Conservation (phyloP, 345 rosid genomes). For the rapeseed (Brassica napus) region DNA sequence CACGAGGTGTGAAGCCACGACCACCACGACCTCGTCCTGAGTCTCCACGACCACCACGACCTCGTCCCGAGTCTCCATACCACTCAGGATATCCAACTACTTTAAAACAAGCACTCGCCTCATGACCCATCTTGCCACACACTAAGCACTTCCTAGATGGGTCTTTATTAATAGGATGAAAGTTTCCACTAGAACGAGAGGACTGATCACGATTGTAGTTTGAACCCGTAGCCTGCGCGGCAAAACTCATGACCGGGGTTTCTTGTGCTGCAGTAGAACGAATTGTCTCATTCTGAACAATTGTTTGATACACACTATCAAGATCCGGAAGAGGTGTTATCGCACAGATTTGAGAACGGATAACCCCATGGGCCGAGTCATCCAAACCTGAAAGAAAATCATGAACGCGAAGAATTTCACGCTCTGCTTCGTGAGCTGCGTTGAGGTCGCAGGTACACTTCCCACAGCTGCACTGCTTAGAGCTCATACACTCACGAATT, state of each 20-base stretch:
- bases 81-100: no score
- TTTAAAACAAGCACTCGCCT: no score
- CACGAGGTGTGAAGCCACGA: no score
- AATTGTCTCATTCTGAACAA: not conserved
- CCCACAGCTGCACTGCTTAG: not conserved
- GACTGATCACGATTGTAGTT: no score
- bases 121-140: no score
- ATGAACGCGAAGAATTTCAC: not conserved
- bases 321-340: not conserved
- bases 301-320: not conserved
- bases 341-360: not conserved
- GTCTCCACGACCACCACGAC: no score
- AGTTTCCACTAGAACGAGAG: no score
- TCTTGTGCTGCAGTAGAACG: not conserved
- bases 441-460: not conserved
- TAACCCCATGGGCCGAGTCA: not conserved
- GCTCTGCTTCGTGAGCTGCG: not conserved
- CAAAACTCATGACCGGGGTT: not conserved
- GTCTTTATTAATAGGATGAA: no score
- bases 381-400: not conserved
- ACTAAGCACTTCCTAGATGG: no score
- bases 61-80: no score
- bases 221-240: not conserved
- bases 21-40: no score
- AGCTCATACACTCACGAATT: not conserved